Conservation (phyloP, 2,329 filamentous ascomycete species). For the Alternaria infectoria region DNA sequence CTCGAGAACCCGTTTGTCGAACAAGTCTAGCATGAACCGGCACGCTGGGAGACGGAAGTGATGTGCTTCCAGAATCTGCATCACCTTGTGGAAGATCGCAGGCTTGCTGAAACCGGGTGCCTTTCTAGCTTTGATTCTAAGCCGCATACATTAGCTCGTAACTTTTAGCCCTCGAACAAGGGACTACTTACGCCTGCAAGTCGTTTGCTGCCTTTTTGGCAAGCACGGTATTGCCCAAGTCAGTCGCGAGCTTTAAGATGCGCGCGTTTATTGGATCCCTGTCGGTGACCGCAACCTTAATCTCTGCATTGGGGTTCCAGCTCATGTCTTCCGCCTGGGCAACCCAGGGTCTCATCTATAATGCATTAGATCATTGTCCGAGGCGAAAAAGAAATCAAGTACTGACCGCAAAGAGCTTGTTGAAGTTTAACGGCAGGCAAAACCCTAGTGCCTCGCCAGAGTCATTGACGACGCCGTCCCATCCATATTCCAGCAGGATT, state of each 20-base stretch:
- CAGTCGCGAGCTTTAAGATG: conserved; percentile 83
- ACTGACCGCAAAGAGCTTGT: conserved; percentile 74
- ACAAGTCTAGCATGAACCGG: conserved; percentile 90
- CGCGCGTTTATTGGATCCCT: conserved; percentile 69
- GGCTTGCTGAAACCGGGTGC: conserved; percentile 76
- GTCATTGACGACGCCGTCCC: conserved; percentile 88
- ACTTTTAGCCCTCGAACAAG: not conserved
- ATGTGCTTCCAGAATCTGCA: conserved; percentile 84
- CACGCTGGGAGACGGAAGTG: conserved; percentile 87
- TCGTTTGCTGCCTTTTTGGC: conserved; percentile 87
- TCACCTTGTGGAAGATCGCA: conserved; percentile 81
- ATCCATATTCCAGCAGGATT: conserved; percentile 86
- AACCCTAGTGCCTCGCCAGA: conserved; percentile 85
- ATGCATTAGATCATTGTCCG: conserved; percentile 19
- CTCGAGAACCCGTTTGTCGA: conserved; percentile 87
- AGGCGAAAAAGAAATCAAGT: not conserved
- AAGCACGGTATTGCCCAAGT: conserved; percentile 91
- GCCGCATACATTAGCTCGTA: conserved; percentile 20
- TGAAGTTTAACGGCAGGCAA: conserved; percentile 81
- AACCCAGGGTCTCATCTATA: conserved; percentile 49
- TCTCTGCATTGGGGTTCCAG: conserved; percentile 41
- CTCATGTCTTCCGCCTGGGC: conserved; percentile 37
- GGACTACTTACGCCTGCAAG: conserved; percentile 63
- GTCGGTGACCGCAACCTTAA: conserved; percentile 66
- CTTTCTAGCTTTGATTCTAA: conserved; percentile 76